These are phyloP conservation scores for Neocallimastix lanati DNA, from an alignment of 192 early-diverging fungal species.

Conservation along the genomic window DNA sequence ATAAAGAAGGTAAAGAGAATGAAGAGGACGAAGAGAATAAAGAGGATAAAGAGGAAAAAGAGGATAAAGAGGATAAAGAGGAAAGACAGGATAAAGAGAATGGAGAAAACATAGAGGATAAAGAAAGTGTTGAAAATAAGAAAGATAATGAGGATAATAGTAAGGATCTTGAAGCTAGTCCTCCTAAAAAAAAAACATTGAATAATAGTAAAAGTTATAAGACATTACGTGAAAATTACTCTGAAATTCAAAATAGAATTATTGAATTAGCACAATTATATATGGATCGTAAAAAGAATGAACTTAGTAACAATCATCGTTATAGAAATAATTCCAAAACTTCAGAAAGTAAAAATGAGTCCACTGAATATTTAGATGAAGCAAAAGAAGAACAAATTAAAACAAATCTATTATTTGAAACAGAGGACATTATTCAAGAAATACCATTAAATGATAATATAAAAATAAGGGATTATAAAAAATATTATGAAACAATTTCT, in stretches of 20 bases:
- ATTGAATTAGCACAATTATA: background rate
- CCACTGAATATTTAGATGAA: background rate
- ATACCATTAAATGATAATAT: background rate
- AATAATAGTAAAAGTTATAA: background rate
- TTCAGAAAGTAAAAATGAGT: background rate
- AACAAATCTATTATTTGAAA: background rate
- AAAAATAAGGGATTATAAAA: background rate
- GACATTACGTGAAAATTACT: background rate
- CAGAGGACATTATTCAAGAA: background rate
- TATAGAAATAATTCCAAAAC: no score
- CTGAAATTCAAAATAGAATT: background rate
- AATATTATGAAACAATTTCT: background rate
- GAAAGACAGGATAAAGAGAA: no score
- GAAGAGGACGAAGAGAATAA: no score
- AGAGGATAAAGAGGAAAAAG: no score
- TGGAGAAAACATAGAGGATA: background rate
- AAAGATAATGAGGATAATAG: background rate
- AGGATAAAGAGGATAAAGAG: no score
- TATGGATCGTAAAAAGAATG: background rate
- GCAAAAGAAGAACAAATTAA: background rate
- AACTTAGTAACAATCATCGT: no score
- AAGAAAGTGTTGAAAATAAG: background rate
- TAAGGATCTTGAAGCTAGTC: background rate
- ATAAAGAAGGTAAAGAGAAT: background rate
- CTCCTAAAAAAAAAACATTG: background rate